Evolutionary conservation across 2,329 filamentous ascomycete species (phyloP), one percentile per base, ranked within the genome.

Genomic region (Macrophomina pseudophaseolina): DNA sequence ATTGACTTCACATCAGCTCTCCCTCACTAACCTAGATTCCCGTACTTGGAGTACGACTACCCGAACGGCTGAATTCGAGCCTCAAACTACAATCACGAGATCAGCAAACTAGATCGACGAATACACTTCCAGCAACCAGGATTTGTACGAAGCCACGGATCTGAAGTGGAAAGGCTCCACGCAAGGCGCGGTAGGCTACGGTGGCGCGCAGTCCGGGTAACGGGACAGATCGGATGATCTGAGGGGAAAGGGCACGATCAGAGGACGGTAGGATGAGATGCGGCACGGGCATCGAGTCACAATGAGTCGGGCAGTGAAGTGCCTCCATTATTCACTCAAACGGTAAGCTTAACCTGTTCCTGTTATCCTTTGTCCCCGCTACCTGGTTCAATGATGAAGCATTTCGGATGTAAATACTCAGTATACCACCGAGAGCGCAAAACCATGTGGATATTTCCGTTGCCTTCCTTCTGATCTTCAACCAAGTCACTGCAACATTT

Each of bases 391-490:
- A 88, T 97, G 94, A 97, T 93, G 92, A 96, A 95, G 83, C 83
- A 97, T 92, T 90, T 87, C 93, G 94, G 94, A 97, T 97, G 92
- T 95, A 92, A 97, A 96, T 81, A 86, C 14, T 85, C 85, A 84
- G 87, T 87, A 74, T 74, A 86, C 88, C 90, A 90, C 91, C 91
- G 91, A 90, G 90, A 91, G 93, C 93, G 93, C 93, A 97, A 93
- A 90, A 84, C 86, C 87, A 84, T 97, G 94, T 97, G 90, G 94
- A 97, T 82, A 88, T 90, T 90, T 97, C 94, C 94, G 94, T 97
- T 97, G 94, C 94, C 94, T 97, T 97, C 94, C 94, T 97, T 97
- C 94, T 97, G 94, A 97, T 89, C 71, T 30, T 9, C 12, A 28
- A 52, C 44, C 28, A 23, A 52, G 11, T 12, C 1, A 38, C 11